Conservation (phyloP, 306 rosid species). For the Calophaca sinica region DNA sequence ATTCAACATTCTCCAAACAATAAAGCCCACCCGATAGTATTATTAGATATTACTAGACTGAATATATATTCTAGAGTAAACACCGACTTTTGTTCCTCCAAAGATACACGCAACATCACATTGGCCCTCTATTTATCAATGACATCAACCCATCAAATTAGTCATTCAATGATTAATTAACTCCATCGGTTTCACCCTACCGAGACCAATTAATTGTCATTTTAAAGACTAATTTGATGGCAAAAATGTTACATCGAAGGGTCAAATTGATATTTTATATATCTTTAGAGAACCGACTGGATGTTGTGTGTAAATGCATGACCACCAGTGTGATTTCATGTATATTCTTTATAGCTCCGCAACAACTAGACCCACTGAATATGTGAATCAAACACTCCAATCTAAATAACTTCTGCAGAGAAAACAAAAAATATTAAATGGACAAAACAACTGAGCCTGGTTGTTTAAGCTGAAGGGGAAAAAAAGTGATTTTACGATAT, state of each 20-base stretch:
- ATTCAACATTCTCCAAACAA: conserved; percentile 25
- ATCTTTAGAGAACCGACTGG: background rate
- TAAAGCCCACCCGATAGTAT: background rate
- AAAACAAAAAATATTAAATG: conserved; percentile 22
- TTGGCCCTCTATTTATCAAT: background rate
- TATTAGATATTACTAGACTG: conserved; percentile 4
- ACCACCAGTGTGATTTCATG: background rate
- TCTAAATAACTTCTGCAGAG: background rate
- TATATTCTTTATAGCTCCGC: conserved; percentile 4
- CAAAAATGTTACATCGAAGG: background rate
- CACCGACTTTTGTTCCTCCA: conserved; percentile 4
- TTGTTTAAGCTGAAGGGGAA: background rate
- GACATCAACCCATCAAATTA: background rate
- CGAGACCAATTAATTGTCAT: conserved; percentile 3
- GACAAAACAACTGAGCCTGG: background rate
- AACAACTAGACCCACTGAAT: conserved; percentile 23
- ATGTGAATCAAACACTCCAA: conserved; percentile 16
- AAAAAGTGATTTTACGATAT: background rate
- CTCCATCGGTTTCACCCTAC: conserved; percentile 10
- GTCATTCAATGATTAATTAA: conserved; percentile 34
- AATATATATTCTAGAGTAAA: conserved; percentile 7
- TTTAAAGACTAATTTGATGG: conserved; percentile 6
- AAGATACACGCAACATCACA: conserved; percentile 8
- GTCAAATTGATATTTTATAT: background rate
- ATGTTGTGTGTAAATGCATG: background rate